Evolutionary conservation across 441 rosid species (phyloP).

Genomic region (Erodium texanum): DNA sequence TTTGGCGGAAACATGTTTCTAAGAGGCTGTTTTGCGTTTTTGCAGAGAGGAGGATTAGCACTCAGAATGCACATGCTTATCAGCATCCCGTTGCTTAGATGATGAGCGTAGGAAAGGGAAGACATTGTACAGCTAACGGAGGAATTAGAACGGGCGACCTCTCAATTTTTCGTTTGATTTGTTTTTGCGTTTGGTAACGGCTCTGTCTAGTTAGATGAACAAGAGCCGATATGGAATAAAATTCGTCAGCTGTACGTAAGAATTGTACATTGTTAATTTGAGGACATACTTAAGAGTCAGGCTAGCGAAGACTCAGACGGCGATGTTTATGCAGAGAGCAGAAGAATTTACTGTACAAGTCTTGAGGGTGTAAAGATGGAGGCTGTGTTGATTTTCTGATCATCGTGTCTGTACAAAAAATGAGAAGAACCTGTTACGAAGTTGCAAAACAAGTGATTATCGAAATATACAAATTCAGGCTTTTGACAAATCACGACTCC

Average conservation of each 20-base stretch:
- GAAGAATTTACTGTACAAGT: constrained; percentile 30
- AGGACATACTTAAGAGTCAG: constrained; percentile 39
- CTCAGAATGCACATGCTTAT: not conserved
- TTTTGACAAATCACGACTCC: no score
- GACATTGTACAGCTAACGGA: constrained; percentile 59
- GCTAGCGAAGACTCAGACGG: no score
- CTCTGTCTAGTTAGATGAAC: constrained; percentile 30
- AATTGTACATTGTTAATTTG: constrained; percentile 46
- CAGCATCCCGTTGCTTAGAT: constrained; percentile 29
- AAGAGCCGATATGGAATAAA: constrained; percentile 38
- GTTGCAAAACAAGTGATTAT: no score
- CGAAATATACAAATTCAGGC: no score
- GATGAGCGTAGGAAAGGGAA: constrained; percentile 29
- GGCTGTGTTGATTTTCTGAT: constrained; percentile 15
- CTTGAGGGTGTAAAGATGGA: constrained; percentile 36
- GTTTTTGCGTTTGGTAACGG: constrained; percentile 22
- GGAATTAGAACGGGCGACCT: constrained; percentile 24
- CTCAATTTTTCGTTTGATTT: constrained; percentile 23
- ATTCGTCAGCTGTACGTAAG: constrained; percentile 34
- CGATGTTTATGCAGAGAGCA: no score
- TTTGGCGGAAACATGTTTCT: no score
- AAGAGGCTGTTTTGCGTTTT: no score
- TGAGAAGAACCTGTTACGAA: no score
- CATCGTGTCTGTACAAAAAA: constrained; percentile 34
- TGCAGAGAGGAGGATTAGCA: not conserved